Conservation (phyloP, 192 early-diverging fungal species). For the Ambispora gerdemannii region DNA sequence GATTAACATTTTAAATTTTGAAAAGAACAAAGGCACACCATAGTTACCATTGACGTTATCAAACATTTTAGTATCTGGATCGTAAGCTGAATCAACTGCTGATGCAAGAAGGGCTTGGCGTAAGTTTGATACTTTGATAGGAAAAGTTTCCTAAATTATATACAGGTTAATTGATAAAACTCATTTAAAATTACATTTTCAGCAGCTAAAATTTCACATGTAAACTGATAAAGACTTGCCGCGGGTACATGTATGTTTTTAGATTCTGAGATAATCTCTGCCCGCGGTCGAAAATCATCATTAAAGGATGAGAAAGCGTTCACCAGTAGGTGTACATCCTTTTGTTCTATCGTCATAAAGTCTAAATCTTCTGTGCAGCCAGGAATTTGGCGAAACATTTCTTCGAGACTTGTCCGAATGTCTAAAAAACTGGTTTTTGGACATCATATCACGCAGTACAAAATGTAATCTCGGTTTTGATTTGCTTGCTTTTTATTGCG, state of each 20-base stretch:
- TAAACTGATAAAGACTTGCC: not conserved
- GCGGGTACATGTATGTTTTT: not conserved
- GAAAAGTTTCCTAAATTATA: constrained; percentile 9
- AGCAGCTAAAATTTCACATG: too few species aligned
- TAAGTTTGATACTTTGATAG: not conserved
- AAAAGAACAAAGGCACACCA: not conserved
- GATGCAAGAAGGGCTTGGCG: not conserved
- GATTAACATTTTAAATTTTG: not conserved
- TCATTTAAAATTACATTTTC: not conserved
- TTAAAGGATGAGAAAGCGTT: not conserved
- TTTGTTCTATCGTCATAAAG: not conserved
- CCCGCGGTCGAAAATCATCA: constrained; percentile 3
- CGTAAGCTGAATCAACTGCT: not conserved
- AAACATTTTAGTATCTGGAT: not conserved
- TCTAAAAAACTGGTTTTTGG: not conserved
- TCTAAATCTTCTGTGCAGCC: not conserved
- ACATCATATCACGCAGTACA: constrained; percentile 8
- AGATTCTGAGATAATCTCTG: not conserved
- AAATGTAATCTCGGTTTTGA: constrained; percentile 15
- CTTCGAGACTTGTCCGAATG: not conserved
- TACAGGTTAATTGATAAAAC: not conserved
- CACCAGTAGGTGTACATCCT: constrained; percentile 9
- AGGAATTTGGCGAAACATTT: constrained; percentile 12
- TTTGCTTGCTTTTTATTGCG: not conserved
- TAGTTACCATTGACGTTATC: constrained; percentile 1